phyloP scores from a whole-genome alignment of 2,329 filamentous ascomycete genomes.

The Graphium sp. region DNA sequence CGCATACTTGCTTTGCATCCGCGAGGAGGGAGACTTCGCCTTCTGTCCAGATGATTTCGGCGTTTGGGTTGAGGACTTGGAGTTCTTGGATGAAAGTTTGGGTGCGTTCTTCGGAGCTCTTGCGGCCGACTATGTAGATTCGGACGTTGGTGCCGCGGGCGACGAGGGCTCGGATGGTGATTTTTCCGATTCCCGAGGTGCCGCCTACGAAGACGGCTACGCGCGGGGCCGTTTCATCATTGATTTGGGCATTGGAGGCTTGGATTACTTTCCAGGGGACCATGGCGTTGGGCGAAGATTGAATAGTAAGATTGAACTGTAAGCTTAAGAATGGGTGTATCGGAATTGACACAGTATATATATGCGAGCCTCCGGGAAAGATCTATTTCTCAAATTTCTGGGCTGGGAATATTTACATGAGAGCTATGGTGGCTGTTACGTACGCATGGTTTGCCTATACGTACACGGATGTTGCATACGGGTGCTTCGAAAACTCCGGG shows the following conservation, averaged over 20 bases:
- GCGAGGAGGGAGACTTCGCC: conserved; percentile 25
- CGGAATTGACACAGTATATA: too few relatives aligned
- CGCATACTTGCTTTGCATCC: conserved; percentile 20
- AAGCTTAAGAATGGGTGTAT: too few relatives aligned
- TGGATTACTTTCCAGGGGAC: conserved; percentile 17
- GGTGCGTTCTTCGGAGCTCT: conserved; percentile 13
- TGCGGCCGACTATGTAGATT: conserved; percentile 25
- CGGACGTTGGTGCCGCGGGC: conserved; percentile 14
- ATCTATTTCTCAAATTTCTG: too few relatives aligned
- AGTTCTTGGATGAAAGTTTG: conserved; percentile 18
- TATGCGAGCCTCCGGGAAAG: too few relatives aligned
- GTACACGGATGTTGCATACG: too few relatives aligned
- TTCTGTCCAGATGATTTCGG: conserved; percentile 22
- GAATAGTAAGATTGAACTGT: too few relatives aligned
- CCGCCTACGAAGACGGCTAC: conserved; percentile 25
- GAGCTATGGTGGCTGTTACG: too few relatives aligned
- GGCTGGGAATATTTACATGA: too few relatives aligned
- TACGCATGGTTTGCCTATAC: too few relatives aligned
- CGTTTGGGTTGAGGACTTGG: conserved; percentile 16
- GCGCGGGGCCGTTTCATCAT: conserved; percentile 15
- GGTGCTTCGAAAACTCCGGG: too few relatives aligned
- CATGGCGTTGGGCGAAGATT: too few relatives aligned
- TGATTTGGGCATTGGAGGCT: conserved; percentile 21
- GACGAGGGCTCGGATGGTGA: conserved; percentile 19
- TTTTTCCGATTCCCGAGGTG: conserved; percentile 26